A percentile compares a stretch with the other conserved stretches of the same genome.
phyloP scores from a whole-genome alignment of 371 early-diverging fungal species.

The Mucor irregularis region DNA sequence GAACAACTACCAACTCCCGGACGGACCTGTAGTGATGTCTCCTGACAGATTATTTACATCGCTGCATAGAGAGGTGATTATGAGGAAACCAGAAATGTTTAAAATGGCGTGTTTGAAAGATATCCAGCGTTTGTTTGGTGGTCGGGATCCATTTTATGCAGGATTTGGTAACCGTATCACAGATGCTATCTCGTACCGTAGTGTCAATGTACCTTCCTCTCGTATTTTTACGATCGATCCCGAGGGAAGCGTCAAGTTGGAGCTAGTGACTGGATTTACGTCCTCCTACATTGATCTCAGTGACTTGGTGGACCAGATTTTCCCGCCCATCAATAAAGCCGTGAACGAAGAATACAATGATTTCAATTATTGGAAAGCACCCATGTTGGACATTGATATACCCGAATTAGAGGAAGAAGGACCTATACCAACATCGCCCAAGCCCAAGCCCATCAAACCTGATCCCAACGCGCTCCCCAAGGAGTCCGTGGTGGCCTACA shows the following conservation, averaged over 20 bases:
- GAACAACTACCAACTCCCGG: slow-evolving; percentile 85
- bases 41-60: slow-evolving; percentile 97
- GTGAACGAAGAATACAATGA: slow-evolving; percentile 78
- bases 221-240: slow-evolving; percentile 97
- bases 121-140: slow-evolving; percentile 83
- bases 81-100: slow-evolving; percentile 95
- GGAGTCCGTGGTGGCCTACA: slow-evolving; percentile 19
- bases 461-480: slow-evolving; percentile 30
- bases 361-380: slow-evolving; percentile 82
- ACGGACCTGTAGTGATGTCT: slow-evolving; percentile 97
- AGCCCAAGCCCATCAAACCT: slow-evolving; percentile 43
- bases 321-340: slow-evolving; percentile 69
- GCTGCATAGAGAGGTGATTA: slow-evolving; percentile 94
- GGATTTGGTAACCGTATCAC: slow-evolving; percentile 98
- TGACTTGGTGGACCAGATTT: slow-evolving; percentile 95
- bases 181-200: slow-evolving; percentile 92
- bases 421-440: slow-evolving; percentile 23
- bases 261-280: slow-evolving; percentile 79
- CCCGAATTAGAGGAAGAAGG: slow-evolving; percentile 32
- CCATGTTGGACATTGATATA: slow-evolving; percentile 56
- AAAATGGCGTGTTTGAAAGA: slow-evolving; percentile 97
- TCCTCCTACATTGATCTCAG: slow-evolving; percentile 86
- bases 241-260: slow-evolving; percentile 89
- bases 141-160: slow-evolving; percentile 88
- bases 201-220: slow-evolving; percentile 90